These are phyloP conservation scores for Umbellularia californica DNA, from an alignment of 164 flowering plant species.

Conservation along the genomic window DNA sequence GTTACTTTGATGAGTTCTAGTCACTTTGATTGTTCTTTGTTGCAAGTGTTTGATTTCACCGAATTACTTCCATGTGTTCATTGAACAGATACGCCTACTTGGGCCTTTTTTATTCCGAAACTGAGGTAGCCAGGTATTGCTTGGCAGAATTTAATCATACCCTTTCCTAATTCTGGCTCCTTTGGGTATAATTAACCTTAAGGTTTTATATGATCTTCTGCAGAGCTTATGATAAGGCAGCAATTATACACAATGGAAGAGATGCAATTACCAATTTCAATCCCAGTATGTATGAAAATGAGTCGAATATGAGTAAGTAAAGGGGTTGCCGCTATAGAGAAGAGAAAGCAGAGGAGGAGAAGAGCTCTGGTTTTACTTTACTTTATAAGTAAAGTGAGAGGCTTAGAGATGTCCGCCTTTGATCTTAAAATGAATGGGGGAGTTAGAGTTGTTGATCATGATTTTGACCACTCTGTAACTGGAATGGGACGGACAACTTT, in stretches of 20 bases:
- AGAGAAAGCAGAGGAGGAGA: not conserved
- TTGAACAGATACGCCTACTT: slow-evolving; percentile 74
- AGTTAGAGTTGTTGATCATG: not conserved
- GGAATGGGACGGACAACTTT: not conserved
- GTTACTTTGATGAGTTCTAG: no score
- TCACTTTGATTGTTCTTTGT: not conserved
- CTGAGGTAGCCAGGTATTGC: slow-evolving; percentile 92
- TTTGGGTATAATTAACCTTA: not conserved
- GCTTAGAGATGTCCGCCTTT: not conserved
- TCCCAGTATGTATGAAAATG: slow-evolving; percentile 75
- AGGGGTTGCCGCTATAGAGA: not conserved
- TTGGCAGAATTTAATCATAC: not conserved
- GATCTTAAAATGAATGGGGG: not conserved
- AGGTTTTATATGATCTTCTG: not conserved
- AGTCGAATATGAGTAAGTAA: slow-evolving; percentile 50
- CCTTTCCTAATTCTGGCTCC: not conserved
- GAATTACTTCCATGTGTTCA: not conserved
- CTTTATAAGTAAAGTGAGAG: no score
- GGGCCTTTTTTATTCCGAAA: slow-evolving; percentile 88
- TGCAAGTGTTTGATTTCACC: not conserved
- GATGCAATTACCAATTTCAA: slow-evolving; percentile 98
- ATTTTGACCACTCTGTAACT: not conserved
- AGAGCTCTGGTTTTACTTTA: not conserved
- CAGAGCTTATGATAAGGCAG: slow-evolving; percentile 97
- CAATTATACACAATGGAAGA: slow-evolving; percentile 88